These are phyloP conservation scores for Apiotrichum gamsii DNA, from an alignment of 1,284 basidiomycete genomes.

Conservation along the genomic window DNA sequence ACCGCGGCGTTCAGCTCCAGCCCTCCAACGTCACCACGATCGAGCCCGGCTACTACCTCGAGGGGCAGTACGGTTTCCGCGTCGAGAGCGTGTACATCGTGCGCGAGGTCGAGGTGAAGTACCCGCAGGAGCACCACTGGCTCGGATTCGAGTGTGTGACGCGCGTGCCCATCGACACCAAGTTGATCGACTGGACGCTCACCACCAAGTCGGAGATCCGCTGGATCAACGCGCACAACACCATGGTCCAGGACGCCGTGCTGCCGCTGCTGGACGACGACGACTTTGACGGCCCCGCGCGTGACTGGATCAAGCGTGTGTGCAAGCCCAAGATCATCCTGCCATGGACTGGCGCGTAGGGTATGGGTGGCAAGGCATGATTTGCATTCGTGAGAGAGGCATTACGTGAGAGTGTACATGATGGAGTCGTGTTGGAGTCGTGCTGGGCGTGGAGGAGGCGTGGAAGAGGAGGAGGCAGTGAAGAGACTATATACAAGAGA, in stretches of 20 bases:
- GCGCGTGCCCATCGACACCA: constrained; percentile 86
- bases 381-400: not conserved
- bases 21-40: constrained; percentile 84
- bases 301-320: constrained; percentile 42
- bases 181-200: constrained; percentile 77
- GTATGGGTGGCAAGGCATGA: too few relatives aligned
- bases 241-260: constrained; percentile 63
- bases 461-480: too few relatives aligned
- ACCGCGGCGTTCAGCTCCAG: constrained; percentile 54
- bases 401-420: not conserved
- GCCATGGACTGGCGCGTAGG: constrained; percentile 27
- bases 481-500: too few relatives aligned
- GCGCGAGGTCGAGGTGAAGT: constrained; percentile 59
- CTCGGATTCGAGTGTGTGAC: constrained; percentile 83
- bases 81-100: constrained; percentile 78
- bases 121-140: constrained; percentile 65
- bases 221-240: constrained; percentile 92
- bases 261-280: constrained; percentile 56
- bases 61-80: constrained; percentile 78
- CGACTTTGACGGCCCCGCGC: constrained; percentile 34
- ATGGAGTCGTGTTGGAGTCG: not conserved
- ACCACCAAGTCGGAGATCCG: constrained; percentile 76
- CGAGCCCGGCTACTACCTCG: constrained; percentile 58
- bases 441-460: not conserved
- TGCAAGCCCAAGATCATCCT: constrained; percentile 42